Evolutionary conservation across 805 yeast genomes (phyloP).

Genomic region (Spathaspora passalidarum): DNA sequence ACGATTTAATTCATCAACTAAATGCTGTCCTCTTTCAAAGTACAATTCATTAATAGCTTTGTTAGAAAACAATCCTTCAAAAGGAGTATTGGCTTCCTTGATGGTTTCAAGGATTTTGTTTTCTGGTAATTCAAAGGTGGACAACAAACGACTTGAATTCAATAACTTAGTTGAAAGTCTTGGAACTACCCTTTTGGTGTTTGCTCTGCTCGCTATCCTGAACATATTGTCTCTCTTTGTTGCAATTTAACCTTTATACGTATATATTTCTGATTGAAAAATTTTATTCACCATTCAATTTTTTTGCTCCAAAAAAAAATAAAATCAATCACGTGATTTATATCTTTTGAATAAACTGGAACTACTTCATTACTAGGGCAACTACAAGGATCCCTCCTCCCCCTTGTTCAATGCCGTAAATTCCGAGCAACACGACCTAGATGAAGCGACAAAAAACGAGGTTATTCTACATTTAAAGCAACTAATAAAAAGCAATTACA

Average conservation of each 20-base stretch:
- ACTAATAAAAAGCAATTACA: neutral
- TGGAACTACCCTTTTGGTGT: neutral
- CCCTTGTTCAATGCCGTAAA: no score
- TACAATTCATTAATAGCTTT: slow-evolving; percentile 34
- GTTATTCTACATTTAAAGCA: no score
- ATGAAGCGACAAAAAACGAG: no score
- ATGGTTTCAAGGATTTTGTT: slow-evolving; percentile 28
- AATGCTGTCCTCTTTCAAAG: slow-evolving; percentile 35
- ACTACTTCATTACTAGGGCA: no score
- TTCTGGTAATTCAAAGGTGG: slow-evolving; percentile 33
- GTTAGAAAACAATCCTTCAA: slow-evolving; percentile 34
- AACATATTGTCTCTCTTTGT: neutral
- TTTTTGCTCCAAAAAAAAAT: neutral
- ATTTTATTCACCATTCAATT: neutral
- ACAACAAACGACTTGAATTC: slow-evolving; percentile 8
- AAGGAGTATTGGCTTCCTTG: slow-evolving; percentile 23
- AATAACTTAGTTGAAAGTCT: neutral
- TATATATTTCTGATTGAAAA: neutral
- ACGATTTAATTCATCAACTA: slow-evolving; percentile 34
- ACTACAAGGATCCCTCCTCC: no score
- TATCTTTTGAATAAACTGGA: neutral
- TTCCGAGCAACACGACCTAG: no score
- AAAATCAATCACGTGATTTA: neutral
- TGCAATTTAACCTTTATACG: neutral
- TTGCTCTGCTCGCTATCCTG: slow-evolving; percentile 3